Evolutionary conservation across 2,329 filamentous ascomycete species (phyloP), one percentile per base, ranked within the genome.

Genomic region (Neopestalotiopsis sp.): DNA sequence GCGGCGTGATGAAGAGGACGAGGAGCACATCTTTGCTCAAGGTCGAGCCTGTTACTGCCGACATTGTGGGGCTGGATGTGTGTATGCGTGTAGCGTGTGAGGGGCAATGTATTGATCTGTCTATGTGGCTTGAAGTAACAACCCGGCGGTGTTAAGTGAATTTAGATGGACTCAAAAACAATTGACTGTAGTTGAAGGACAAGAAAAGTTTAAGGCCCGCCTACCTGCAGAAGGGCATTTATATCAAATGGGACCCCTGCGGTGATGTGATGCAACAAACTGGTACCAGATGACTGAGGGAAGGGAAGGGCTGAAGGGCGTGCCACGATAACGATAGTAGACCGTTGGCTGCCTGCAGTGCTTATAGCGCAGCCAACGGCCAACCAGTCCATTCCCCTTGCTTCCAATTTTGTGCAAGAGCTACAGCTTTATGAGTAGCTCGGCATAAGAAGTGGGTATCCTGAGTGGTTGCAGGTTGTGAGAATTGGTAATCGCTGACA

Each of bases 21-120:
- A 85, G 76, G 5, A 85, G 75, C 9, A 82, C 76, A 69, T 86
- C 83, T 45, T 77, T 74, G 69, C 73, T 76, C 32, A 74, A 66
- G n/a, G 70, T 24, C 14, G 66, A 63, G 32, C 28, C 20, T 49
- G 14, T 14, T 64, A 38, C 14, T 49, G 20, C 40, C 32, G 65
- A 40, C 38, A 61, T 61, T 32, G 45, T 24, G 45, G n/a, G 45
- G n/a, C 20, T n/a, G 42, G 42, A 49, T 49, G 13, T 49, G 42
- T n/a, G 42, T 45, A 7, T 49, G 42, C n/a, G 42, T 49, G n/a
- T 49, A n/a, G 5, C 14, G 42, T 49, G 4, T 49, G 14, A 49
- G 42, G 24, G 24, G 24, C 24, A 49, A 53, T 2, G 45, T 17
- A 24, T 20, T 53, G 45, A 20, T 53, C 14, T 17, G 45, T 53